These are phyloP conservation scores for Ilyonectria destructans DNA, from an alignment of 2,329 filamentous ascomycete species.

Conservation along the genomic window DNA sequence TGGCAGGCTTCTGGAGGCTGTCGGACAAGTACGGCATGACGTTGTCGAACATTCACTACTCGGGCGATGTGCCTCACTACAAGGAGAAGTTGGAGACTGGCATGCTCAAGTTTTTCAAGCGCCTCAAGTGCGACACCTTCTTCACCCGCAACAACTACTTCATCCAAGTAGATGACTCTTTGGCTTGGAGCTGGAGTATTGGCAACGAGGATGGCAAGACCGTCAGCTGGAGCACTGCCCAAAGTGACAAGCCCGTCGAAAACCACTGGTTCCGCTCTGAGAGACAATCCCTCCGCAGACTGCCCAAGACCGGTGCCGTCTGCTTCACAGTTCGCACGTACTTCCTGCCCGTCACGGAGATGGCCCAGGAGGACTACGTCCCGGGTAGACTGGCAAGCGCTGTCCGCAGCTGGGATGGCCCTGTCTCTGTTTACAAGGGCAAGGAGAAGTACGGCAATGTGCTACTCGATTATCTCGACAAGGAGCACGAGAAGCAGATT, in stretches of 20 bases:
- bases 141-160: slow-evolving; percentile 86
- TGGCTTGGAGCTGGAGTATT: slow-evolving; percentile 85
- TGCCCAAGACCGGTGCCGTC: slow-evolving; percentile 71
- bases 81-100: slow-evolving; percentile 81
- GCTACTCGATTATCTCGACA: slow-evolving; percentile 83
- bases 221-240: slow-evolving; percentile 82
- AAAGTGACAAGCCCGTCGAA: slow-evolving; percentile 81
- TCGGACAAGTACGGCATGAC: slow-evolving; percentile 87
- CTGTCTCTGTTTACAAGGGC: slow-evolving; percentile 85
- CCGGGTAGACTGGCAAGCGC: slow-evolving; percentile 85
- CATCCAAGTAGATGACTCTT: slow-evolving; percentile 85
- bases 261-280: slow-evolving; percentile 86
- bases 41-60: slow-evolving; percentile 84
- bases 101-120: slow-evolving; percentile 86
- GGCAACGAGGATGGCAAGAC: slow-evolving; percentile 78
- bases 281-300: slow-evolving; percentile 77
- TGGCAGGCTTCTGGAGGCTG: slow-evolving; percentile 88
- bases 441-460: slow-evolving; percentile 82
- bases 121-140: slow-evolving; percentile 78
- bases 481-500: slow-evolving; percentile 82
- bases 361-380: slow-evolving; percentile 81
- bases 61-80: slow-evolving; percentile 82
- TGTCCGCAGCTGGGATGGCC: slow-evolving; percentile 85
- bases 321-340: slow-evolving; percentile 88
- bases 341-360: slow-evolving; percentile 79